Conservation (phyloP, 768 basidiomycete genomes). For the Rhizopogon vesiculosus region DNA sequence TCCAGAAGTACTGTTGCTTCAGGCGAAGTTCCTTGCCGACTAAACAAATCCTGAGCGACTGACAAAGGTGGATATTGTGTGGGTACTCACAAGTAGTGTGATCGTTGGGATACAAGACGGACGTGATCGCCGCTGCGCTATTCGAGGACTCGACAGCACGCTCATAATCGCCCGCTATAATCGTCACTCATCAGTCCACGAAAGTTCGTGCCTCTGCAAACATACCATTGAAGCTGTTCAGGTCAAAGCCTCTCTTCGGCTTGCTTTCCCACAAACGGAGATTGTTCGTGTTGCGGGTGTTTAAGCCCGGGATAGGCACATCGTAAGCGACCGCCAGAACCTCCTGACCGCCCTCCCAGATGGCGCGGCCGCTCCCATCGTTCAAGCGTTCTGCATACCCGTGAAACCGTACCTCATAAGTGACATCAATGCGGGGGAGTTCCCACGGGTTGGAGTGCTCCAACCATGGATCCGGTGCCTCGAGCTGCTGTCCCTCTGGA, state of each 20-base stretch:
- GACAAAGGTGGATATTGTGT: neutral
- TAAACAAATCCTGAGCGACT: slow-evolving; percentile 18
- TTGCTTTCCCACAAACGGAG: slow-evolving; percentile 80
- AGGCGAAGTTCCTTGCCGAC: slow-evolving; percentile 86
- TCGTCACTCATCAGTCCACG: neutral
- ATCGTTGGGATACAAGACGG: slow-evolving; percentile 95
- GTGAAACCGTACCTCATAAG: slow-evolving; percentile 85
- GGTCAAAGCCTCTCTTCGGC: slow-evolving; percentile 87
- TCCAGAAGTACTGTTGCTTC: slow-evolving; percentile 98
- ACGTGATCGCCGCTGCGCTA: slow-evolving; percentile 89
- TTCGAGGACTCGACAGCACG: slow-evolving; percentile 84
- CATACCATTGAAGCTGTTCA: slow-evolving; percentile 91
- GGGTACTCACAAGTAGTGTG: slow-evolving; percentile 56
- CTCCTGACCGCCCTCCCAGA: slow-evolving; percentile 90
- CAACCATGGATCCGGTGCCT: slow-evolving; percentile 93
- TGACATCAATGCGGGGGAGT: slow-evolving; percentile 79
- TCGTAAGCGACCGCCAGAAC: slow-evolving; percentile 93
- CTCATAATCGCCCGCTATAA: slow-evolving; percentile 86
- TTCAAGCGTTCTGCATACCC: slow-evolving; percentile 69
- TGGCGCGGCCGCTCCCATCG: slow-evolving; percentile 55
- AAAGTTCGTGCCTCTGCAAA: neutral
- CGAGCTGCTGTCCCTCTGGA: slow-evolving; percentile 77
- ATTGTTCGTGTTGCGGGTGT: slow-evolving; percentile 86
- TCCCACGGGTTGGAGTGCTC: slow-evolving; percentile 89
- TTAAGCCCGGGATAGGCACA: slow-evolving; percentile 84